phyloP scores from a whole-genome alignment of 2,329 filamentous ascomycete species.

The Didymosphaeria variabile region DNA sequence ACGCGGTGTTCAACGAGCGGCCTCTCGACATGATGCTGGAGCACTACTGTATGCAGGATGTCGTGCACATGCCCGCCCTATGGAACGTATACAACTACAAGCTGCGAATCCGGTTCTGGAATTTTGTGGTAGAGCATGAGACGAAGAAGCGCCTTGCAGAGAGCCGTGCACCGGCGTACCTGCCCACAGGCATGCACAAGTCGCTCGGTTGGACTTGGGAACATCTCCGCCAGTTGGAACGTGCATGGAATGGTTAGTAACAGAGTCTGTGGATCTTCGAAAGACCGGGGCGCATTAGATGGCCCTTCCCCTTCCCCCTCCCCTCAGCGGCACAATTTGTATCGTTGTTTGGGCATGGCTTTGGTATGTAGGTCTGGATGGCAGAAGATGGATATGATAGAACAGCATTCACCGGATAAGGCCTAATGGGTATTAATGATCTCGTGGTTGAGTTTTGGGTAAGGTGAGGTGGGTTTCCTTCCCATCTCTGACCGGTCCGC shows the following conservation, averaged over 20 bases:
- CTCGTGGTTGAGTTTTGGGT: neutral
- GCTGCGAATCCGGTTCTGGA: constrained; percentile 5
- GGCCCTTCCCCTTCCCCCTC: neutral
- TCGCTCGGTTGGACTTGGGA: constrained; percentile 3
- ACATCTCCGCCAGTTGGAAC: neutral
- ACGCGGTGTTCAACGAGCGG: neutral
- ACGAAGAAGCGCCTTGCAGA: constrained; percentile 4
- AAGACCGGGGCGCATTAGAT: neutral
- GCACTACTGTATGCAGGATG: constrained; percentile 7
- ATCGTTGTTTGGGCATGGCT: neutral
- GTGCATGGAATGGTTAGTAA: neutral
- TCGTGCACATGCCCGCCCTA: constrained; percentile 8
- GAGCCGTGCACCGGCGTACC: neutral
- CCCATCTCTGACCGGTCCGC: neutral
- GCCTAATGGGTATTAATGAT: neutral
- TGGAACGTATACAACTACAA: constrained; percentile 5
- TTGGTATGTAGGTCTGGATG: neutral
- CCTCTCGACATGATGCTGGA: neutral
- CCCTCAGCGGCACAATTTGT: neutral
- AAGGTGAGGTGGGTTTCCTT: neutral
- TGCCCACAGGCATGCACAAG: constrained; percentile 3
- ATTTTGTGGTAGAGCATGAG: constrained; percentile 3
- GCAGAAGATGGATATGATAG: neutral
- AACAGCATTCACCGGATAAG: neutral
- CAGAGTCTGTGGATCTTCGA: neutral